A percentile compares a stretch with the other conserved stretches of the same genome.
Evolutionary conservation across 371 early-diverging fungal species (phyloP).

Genomic region (Saksenaea vasiformis): DNA sequence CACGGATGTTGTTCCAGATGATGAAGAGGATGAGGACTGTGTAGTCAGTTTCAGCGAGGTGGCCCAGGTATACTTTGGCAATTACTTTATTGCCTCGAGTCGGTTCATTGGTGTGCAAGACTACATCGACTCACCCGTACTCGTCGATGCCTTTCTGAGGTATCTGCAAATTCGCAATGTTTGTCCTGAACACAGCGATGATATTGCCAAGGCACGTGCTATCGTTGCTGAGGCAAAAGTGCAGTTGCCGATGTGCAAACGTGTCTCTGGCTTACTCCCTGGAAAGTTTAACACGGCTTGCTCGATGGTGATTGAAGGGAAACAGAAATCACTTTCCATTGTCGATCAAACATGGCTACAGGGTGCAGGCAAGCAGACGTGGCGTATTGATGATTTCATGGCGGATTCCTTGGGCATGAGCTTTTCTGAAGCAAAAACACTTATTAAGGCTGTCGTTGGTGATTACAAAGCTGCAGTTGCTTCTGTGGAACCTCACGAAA

Average conservation of each 20-base stretch:
- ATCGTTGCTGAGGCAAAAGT: conserved; percentile 47
- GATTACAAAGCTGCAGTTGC: conserved; percentile 10
- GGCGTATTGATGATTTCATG: conserved; percentile 28
- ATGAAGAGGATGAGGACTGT: conserved; percentile 39
- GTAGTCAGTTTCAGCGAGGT: conserved; percentile 59
- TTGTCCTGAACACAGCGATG: conserved; percentile 56
- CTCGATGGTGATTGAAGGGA: conserved; percentile 42
- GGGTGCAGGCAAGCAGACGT: conserved; percentile 18
- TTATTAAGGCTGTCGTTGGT: conserved; percentile 18
- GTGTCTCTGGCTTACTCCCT: conserved; percentile 33
- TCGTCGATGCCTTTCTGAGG: conserved; percentile 54
- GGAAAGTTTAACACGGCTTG: conserved; percentile 56
- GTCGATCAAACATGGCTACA: conserved; percentile 35
- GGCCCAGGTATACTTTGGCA: conserved; percentile 57
- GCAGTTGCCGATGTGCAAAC: conserved; percentile 53
- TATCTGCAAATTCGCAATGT: conserved; percentile 60
- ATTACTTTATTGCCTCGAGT: conserved; percentile 44
- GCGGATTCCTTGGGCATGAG: conserved; percentile 23
- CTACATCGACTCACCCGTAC: conserved; percentile 44
- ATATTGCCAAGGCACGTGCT: conserved; percentile 46
- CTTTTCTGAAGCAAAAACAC: conserved; percentile 11
- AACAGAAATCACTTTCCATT: conserved; percentile 13
- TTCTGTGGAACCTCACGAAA: conserved; percentile 20
- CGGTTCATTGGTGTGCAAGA: conserved; percentile 47
- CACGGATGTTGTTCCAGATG: conserved; percentile 48